Percentiles rank a stretch among this genome's conserved stretches.
Conservation (phyloP, 1,139 yeast species). For the Magnusiomyces paraingens region DNA sequence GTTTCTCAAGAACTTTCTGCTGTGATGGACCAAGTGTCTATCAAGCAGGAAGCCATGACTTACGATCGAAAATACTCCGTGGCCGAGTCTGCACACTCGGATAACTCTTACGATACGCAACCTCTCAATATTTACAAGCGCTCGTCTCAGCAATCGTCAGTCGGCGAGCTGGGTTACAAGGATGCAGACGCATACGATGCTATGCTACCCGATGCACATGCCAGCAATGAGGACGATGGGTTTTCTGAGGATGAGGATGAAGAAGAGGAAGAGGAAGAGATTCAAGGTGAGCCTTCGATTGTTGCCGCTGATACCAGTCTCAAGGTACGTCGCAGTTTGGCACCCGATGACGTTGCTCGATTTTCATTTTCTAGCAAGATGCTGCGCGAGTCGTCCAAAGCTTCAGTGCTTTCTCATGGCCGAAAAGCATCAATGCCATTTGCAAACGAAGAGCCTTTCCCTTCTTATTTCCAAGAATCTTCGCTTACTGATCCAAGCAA, state of each 20-base stretch:
- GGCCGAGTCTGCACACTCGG: too few relatives aligned
- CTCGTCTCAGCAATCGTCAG: too few relatives aligned
- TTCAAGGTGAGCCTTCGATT: constrained; percentile 10
- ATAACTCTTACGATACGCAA: too few relatives aligned
- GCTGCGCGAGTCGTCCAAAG: constrained; percentile 26
- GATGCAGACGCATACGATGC: constrained; percentile 1
- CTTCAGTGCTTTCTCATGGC: not conserved
- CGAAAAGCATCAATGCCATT: not conserved
- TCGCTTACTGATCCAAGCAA: not conserved
- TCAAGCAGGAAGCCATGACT: too few relatives aligned
- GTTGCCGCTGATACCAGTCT: constrained; percentile 20
- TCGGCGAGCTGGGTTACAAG: constrained; percentile 5
- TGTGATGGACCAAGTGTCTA: too few relatives aligned
- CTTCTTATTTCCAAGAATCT: not conserved
- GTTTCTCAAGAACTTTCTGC: too few relatives aligned
- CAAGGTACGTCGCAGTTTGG: constrained; percentile 33
- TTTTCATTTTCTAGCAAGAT: constrained; percentile 14
- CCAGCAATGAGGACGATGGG: too few relatives aligned
- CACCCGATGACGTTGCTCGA: constrained; percentile 27
- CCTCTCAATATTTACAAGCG: too few relatives aligned
- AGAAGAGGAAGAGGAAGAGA: constrained; percentile 4
- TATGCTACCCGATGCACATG: not conserved
- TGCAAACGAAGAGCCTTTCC: not conserved
- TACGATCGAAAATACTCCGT: too few relatives aligned
- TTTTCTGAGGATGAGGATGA: not conserved